These are phyloP conservation scores for sorghum (Sorghum bicolor) DNA, from an alignment of 176 grass and related monocot genomes.

Conservation along the genomic window Sorghum_bicolor_NCBIv3 NC_012878.2:15110001-15110500, in stretches of 20 bases:
- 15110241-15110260: conserved; percentile 10
- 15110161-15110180: conserved; percentile 78
- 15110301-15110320: conserved; percentile 23
- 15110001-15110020: conserved; percentile 73
- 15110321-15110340: conserved; percentile 19
- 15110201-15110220: conserved; percentile 46
- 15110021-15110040: conserved; percentile 57
- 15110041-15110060: conserved; percentile 64
- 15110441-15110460: not conserved
- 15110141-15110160: conserved; percentile 84
- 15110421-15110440: not conserved
- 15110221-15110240: conserved; percentile 11
- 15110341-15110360: not conserved
- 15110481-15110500: not conserved
- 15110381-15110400: not conserved
- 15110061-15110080: conserved; percentile 44
- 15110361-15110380: not conserved
- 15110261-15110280: conserved; percentile 14
- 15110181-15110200: conserved; percentile 58
- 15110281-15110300: conserved; percentile 36
- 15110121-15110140: conserved; percentile 80
- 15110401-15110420: not conserved
- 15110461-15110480: not conserved
- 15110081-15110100: conserved; percentile 39
- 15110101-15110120: conserved; percentile 54